These are phyloP conservation scores for Pueraria montana DNA, from an alignment of 306 rosid genomes.

Conservation along the genomic window DNA sequence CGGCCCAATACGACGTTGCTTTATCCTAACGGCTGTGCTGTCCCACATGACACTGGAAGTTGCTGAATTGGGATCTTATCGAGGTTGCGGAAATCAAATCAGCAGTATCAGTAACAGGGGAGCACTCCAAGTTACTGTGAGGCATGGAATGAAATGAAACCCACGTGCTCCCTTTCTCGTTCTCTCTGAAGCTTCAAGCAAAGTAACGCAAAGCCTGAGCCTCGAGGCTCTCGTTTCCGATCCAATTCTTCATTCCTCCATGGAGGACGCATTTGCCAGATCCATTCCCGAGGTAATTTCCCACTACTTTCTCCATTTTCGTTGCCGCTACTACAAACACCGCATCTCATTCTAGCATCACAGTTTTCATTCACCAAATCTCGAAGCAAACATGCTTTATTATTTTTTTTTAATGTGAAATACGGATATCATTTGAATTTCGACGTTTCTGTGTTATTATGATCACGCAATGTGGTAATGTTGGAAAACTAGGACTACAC, in stretches of 20 bases:
- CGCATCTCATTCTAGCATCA: not conserved
- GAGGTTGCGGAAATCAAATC: not conserved
- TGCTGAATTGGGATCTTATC: not conserved
- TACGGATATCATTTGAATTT: slow-evolving; percentile 33
- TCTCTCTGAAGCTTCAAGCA: slow-evolving; percentile 34
- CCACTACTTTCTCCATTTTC: slow-evolving; percentile 9
- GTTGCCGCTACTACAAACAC: not conserved
- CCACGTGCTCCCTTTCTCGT: slow-evolving; percentile 11
- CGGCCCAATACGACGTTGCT: slow-evolving; percentile 44
- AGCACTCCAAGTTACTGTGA: not conserved
- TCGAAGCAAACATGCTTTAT: slow-evolving; percentile 1
- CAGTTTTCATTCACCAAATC: slow-evolving; percentile 21
- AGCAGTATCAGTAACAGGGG: not conserved
- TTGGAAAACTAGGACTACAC: slow-evolving; percentile 18
- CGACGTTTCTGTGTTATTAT: slow-evolving; percentile 24
- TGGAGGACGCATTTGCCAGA: slow-evolving; percentile 97
- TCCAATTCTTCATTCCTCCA: slow-evolving; percentile 55
- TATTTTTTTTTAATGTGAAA: not conserved
- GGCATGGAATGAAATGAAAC: slow-evolving; percentile 39
- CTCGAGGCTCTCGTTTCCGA: slow-evolving; percentile 38
- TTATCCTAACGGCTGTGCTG: slow-evolving; percentile 44
- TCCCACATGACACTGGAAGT: not conserved
- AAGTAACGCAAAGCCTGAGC: slow-evolving; percentile 11
- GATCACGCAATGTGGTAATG: slow-evolving; percentile 19
- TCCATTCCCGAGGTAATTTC: slow-evolving; percentile 80